Conservation (phyloP, 257 asterid species). For the Asclepias syriaca region DNA sequence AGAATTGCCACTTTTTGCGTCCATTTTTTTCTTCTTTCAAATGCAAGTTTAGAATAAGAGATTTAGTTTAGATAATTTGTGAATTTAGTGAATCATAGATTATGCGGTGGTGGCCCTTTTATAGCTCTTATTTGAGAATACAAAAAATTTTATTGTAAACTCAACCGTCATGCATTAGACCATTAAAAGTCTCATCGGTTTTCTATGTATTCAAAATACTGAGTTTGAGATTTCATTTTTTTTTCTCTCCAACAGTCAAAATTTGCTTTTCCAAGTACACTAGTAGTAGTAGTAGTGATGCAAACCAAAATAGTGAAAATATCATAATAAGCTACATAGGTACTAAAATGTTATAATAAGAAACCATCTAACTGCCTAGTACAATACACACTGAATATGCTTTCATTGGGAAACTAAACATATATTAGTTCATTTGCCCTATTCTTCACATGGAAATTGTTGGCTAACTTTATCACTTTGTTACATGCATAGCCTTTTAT, state of each 20-base stretch:
- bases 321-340: no score
- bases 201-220: neutral
- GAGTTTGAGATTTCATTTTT: neutral
- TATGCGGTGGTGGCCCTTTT: neutral
- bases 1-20: no score
- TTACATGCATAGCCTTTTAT: neutral
- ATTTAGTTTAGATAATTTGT: no score
- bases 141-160: neutral
- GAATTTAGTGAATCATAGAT: no score
- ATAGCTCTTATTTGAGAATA: neutral
- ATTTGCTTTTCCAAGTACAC: neutral
- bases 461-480: neutral
- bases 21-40: no score
- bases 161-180: neutral
- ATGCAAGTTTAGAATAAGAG: no score
- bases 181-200: neutral
- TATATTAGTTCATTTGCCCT: neutral
- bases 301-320: no score
- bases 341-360: no score
- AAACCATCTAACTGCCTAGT: neutral
- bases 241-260: neutral
- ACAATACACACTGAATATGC: neutral
- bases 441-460: neutral
- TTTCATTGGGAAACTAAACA: neutral
- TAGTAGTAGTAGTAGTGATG: no score